Evolutionary conservation across 139 green algal species (phyloP), one percentile per base, ranked within the genome.

Genomic region (Parachlorella kessleri): DNA sequence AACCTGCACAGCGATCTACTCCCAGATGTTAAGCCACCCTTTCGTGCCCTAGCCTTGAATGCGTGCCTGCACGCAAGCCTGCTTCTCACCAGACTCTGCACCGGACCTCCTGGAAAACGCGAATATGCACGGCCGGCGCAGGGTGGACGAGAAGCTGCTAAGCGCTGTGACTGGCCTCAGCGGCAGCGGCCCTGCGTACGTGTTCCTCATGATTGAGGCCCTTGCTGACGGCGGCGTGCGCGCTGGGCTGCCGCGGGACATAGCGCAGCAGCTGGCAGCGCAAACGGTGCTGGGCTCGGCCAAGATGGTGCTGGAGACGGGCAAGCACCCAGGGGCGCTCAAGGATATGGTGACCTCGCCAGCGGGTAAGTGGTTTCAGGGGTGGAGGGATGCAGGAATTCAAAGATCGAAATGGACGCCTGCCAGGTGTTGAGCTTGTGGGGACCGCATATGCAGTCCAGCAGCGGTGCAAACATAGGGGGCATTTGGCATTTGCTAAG

Each of bases 271-370:
- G 63, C 77, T 90, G 41, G 83, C 86, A 23, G 83, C 86, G 26
- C 84, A 90, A 76, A 97, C 92, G 1, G 93, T 99, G 78, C 85
- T 97, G 76, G 96, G 96, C 38, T 88, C 86, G 2, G 95, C 95
- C 48, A 97, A 98, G 88, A 98, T 99, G 95, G 96, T 99, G 67
- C 73, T 98, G 41, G 92, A 99, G 73, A 97, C 93, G 18, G 96
- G 95, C 28, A 95, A 92, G 81, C 96, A 99, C 78, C 95, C 94
- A 10, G 95, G 93, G 18, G 83, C 78, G 7, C 85, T 98, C 23
- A 98, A 98, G 71, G 95, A 98, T 81, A 94, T 92, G 85, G 96
- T 99, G 33, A 95, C 90, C 0, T 96, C 90, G 0, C 96, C 96
- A 0, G 96, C 68, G 39, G 83, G 78, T 79, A 30, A n/a, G n/a